These are phyloP conservation scores for Theileria equi DNA, from an alignment of 169 alveolate species.

Conservation along the genomic window DNA sequence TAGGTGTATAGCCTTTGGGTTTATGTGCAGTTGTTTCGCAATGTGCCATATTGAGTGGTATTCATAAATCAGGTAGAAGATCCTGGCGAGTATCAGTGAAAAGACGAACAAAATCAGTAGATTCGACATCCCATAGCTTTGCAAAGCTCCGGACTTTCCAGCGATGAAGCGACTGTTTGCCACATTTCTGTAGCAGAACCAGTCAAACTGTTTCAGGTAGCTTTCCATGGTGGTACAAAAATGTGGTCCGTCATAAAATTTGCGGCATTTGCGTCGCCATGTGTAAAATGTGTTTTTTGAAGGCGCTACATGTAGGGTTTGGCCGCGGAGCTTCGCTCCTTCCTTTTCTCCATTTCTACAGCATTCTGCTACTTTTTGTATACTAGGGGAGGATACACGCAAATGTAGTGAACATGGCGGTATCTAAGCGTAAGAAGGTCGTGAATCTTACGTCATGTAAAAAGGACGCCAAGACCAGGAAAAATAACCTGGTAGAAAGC, in stretches of 20 bases:
- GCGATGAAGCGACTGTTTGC: conserved; percentile 51
- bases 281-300: too few relatives aligned
- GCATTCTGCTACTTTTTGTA: too few relatives aligned
- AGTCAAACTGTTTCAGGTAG: conserved; percentile 47
- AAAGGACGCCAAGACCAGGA: conserved; percentile 52
- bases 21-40: neutral
- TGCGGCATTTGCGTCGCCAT: neutral
- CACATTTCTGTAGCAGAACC: conserved; percentile 27
- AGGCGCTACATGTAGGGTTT: too few relatives aligned
- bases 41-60: conserved; percentile 28
- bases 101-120: conserved; percentile 2
- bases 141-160: conserved; percentile 41
- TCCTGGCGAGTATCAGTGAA: conserved; percentile 6
- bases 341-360: too few relatives aligned
- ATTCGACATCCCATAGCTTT: conserved; percentile 33
- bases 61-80: conserved; percentile 16
- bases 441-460: conserved; percentile 21
- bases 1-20: conserved; percentile 35
- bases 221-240: conserved; percentile 2
- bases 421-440: conserved; percentile 32
- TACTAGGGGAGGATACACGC: too few relatives aligned
- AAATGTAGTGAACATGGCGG: conserved; percentile 38
- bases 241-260: neutral
- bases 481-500: conserved; percentile 30
- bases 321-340: too few relatives aligned